Percentiles rank a stretch among this genome's conserved stretches.
Conservation (phyloP, 2,329 filamentous ascomycete genomes). For the Venturia asperata region DNA sequence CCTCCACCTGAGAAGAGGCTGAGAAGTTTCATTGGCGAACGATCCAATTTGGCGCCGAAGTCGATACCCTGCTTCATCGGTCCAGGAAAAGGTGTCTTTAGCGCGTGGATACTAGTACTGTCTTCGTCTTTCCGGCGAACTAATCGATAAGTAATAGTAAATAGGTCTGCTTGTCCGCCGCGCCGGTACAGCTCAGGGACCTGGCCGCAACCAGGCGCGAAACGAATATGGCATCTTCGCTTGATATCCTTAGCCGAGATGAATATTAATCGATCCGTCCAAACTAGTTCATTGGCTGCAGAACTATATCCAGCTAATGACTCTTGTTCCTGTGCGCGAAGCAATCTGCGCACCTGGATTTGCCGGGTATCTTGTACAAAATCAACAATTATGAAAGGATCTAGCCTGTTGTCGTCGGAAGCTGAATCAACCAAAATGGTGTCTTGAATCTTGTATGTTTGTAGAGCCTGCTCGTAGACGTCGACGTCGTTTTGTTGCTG, state of each 20-base stretch:
- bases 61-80: not conserved
- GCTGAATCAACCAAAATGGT: constrained; percentile 46
- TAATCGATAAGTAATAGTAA: constrained; percentile 43
- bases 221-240: constrained; percentile 53
- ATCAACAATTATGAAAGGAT: constrained; percentile 54
- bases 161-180: constrained; percentile 58
- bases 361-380: constrained; percentile 28
- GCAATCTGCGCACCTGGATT: constrained; percentile 46
- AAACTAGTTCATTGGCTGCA: constrained; percentile 53
- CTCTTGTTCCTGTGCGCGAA: constrained; percentile 30
- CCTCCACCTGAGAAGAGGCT: constrained; percentile 75
- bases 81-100: not conserved
- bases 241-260: constrained; percentile 40
- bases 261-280: constrained; percentile 42
- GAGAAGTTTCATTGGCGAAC: not conserved
- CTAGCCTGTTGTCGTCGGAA: constrained; percentile 37
- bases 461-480: constrained; percentile 21
- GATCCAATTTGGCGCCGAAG: not conserved
- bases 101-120: not conserved
- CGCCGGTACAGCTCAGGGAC: constrained; percentile 60
- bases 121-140: not conserved
- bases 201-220: constrained; percentile 35
- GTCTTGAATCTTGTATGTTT: constrained; percentile 47
- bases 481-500: constrained; percentile 21
- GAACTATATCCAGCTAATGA: constrained; percentile 33